Evolutionary conservation across 306 rosid species (phyloP).

Genomic region (Argentina anserina): DNA sequence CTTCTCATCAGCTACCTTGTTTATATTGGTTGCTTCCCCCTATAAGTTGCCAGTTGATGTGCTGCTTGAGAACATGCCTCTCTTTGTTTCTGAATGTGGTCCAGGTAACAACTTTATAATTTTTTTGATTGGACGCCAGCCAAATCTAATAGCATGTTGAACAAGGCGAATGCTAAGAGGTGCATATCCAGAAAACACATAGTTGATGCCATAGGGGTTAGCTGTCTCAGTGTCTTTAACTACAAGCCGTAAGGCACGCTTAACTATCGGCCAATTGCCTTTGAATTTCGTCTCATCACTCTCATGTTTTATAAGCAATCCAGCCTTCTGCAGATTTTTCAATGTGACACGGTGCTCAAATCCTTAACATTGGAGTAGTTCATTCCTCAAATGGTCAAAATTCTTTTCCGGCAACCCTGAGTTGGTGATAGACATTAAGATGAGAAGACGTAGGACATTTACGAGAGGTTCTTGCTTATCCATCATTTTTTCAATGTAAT

Average conservation of each 20-base stretch:
- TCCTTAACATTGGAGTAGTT: conserved; percentile 90
- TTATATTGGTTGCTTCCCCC: conserved; percentile 51
- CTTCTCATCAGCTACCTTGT: conserved; percentile 79
- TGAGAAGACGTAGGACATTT: conserved; percentile 75
- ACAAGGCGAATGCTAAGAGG: conserved; percentile 95
- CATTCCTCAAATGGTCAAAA: conserved; percentile 85
- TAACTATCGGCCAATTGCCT: conserved; percentile 78
- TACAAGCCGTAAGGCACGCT: conserved; percentile 87
- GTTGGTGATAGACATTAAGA: conserved; percentile 76
- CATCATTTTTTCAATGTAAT: conserved; percentile 89
- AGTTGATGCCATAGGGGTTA: conserved; percentile 83
- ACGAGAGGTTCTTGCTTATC: conserved; percentile 88
- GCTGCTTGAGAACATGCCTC: conserved; percentile 78
- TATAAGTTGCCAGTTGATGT: conserved; percentile 62
- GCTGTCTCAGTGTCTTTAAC: conserved; percentile 85
- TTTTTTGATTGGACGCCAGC: conserved; percentile 97
- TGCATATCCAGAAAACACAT: conserved; percentile 94
- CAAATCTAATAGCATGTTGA: conserved; percentile 89
- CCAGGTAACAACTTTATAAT: conserved; percentile 87
- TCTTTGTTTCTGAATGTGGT: conserved; percentile 82
- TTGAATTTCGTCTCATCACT: too few species aligned
- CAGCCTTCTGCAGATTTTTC: conserved; percentile 85
- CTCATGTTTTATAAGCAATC: conserved; percentile 85
- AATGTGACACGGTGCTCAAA: conserved; percentile 83
- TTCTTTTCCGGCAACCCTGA: conserved; percentile 83